Conservation (phyloP, 306 rosid genomes). For the Dryas octopetala region DNA sequence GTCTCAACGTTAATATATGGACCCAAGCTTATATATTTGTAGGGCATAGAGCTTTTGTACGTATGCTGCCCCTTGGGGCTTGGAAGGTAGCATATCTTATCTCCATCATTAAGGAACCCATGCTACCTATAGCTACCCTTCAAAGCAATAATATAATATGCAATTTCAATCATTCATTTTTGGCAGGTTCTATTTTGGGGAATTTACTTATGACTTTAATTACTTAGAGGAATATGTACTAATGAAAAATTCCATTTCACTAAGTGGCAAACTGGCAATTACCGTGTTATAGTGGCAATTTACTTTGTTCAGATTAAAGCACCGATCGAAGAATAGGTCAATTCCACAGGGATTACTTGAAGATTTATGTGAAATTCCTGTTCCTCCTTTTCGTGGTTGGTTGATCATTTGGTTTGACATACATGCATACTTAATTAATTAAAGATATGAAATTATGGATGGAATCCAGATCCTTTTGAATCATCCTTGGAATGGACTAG, state of each 20-base stretch:
- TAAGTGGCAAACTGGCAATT: too few relatives aligned
- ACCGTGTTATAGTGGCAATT: too few relatives aligned
- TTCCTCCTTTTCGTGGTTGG: conserved; percentile 6
- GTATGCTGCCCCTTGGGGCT: not conserved
- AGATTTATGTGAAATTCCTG: not conserved
- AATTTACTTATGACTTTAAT: too few relatives aligned
- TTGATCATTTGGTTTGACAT: conserved; percentile 1
- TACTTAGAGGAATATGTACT: too few relatives aligned
- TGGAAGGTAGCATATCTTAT: too few relatives aligned
- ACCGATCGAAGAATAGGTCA: too few relatives aligned
- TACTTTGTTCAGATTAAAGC: too few relatives aligned
- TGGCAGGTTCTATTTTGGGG: not conserved
- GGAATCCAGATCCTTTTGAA: not conserved
- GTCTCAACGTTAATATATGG: too few relatives aligned
- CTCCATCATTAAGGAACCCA: not conserved
- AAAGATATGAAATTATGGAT: not conserved
- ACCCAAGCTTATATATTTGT: too few relatives aligned
- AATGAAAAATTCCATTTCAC: not conserved
- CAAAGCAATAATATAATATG: not conserved
- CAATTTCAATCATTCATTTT: not conserved
- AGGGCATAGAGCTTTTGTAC: not conserved
- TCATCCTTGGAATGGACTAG: not conserved
- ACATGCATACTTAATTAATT: not conserved
- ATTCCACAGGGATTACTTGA: not conserved
- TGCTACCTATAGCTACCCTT: not conserved